These are phyloP conservation scores for Blastomyces parvus DNA, from an alignment of 2,329 filamentous ascomycete genomes.

Conservation along the genomic window DNA sequence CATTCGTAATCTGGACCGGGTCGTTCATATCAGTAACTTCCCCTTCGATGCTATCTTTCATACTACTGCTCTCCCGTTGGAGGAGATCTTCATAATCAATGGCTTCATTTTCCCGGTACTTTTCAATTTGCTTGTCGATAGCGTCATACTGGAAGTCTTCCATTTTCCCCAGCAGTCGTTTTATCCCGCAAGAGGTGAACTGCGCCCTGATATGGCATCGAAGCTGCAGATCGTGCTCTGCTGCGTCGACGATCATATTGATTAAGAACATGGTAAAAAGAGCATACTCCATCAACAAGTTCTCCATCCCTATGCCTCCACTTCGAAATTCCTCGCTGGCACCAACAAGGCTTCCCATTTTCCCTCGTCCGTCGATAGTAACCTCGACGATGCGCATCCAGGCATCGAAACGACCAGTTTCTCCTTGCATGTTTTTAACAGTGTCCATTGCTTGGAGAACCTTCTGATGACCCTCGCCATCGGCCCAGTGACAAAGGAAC, in stretches of 20 bases:
- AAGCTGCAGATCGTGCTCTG: slow-evolving; percentile 78
- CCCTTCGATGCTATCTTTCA: slow-evolving; percentile 76
- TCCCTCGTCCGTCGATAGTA: slow-evolving; percentile 89
- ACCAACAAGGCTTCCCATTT: slow-evolving; percentile 96
- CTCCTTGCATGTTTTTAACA: slow-evolving; percentile 76
- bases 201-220: slow-evolving; percentile 91
- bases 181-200: slow-evolving; percentile 91
- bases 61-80: slow-evolving; percentile 79
- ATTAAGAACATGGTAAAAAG: slow-evolving; percentile 88
- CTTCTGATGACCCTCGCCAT: slow-evolving; percentile 80
- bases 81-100: slow-evolving; percentile 98
- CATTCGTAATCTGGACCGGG: slow-evolving; percentile 85
- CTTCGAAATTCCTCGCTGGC: slow-evolving; percentile 93
- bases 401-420: slow-evolving; percentile 91
- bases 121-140: slow-evolving; percentile 96
- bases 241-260: slow-evolving; percentile 92
- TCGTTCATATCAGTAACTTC: slow-evolving; percentile 89
- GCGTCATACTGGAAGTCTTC: slow-evolving; percentile 96
- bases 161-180: slow-evolving; percentile 91
- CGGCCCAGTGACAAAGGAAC: slow-evolving; percentile 89
- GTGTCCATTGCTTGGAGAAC: slow-evolving; percentile 89
- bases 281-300: slow-evolving; percentile 96
- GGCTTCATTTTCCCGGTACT: slow-evolving; percentile 84
- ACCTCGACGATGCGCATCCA: slow-evolving; percentile 99
- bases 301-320: slow-evolving; percentile 97